Percentiles rank a stretch among this genome's conserved stretches.
phyloP scores from a whole-genome alignment of 2,329 filamentous ascomycete genomes.

The Cercospora beticola region DNA sequence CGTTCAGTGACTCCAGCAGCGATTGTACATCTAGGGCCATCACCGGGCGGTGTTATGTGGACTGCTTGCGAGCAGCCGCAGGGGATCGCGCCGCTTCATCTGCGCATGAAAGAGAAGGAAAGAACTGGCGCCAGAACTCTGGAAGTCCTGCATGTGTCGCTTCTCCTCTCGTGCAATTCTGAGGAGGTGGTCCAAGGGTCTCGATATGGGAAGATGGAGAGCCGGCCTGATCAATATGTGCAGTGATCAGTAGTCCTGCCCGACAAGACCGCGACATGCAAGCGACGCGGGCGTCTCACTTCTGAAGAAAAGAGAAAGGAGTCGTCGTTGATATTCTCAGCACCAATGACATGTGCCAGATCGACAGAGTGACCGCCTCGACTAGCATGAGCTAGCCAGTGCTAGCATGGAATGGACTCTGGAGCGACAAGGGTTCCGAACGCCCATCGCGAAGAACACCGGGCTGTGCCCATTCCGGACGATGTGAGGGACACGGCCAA shows the following conservation, averaged over 20 bases:
- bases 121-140: neutral
- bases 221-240: neutral
- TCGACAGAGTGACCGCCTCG: neutral
- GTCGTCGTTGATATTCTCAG: neutral
- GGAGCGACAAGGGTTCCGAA: neutral
- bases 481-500: neutral
- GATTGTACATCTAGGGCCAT: constrained; percentile 6
- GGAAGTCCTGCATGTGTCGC: neutral
- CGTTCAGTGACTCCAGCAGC: constrained; percentile 1
- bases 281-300: neutral
- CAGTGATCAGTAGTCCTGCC: neutral
- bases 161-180: neutral
- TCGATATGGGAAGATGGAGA: neutral
- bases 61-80: neutral
- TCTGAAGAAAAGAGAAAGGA: neutral
- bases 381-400: neutral
- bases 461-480: neutral
- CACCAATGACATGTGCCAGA: neutral
- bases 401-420: neutral
- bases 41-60: neutral
- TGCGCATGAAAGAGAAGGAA: neutral
- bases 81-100: neutral
- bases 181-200: neutral
- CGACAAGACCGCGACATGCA: neutral
- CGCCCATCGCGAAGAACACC: neutral